phyloP scores from a whole-genome alignment of 176 grass and related monocot genomes.

The Neostapfia colusana region DNA sequence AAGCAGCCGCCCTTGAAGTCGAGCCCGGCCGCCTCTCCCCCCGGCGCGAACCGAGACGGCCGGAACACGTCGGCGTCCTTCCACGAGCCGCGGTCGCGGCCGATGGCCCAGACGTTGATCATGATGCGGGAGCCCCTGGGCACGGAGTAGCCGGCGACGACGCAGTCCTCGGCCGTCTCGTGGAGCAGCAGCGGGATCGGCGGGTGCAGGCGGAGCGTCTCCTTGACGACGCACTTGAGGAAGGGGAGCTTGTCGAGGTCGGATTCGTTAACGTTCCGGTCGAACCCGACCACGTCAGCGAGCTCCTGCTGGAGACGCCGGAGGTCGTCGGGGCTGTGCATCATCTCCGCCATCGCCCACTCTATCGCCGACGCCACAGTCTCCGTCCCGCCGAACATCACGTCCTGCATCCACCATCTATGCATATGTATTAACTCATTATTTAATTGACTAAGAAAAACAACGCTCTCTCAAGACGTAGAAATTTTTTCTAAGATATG shows the following conservation, averaged over 20 bases:
- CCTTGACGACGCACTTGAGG: conserved; percentile 80
- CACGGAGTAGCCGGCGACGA: conserved; percentile 66
- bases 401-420: conserved; percentile 48
- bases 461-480: no score
- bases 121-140: conserved; percentile 67
- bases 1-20: conserved; percentile 95
- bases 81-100: conserved; percentile 65
- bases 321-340: conserved; percentile 78
- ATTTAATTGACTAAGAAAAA: no score
- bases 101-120: conserved; percentile 89
- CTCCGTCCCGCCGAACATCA: conserved; percentile 98
- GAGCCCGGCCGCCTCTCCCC: conserved; percentile 33
- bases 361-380: conserved; percentile 89
- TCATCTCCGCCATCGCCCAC: conserved; percentile 90
- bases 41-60: conserved; percentile 54
- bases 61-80: conserved; percentile 66
- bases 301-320: conserved; percentile 72
- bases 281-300: conserved; percentile 46
- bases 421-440: neutral
- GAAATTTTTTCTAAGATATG: no score
- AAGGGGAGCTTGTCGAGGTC: conserved; percentile 89
- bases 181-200: conserved; percentile 92
- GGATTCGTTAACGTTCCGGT: conserved; percentile 56
- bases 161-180: conserved; percentile 72
- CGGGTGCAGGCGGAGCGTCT: conserved; percentile 93